These are phyloP conservation scores for Voacanga thouarsii DNA, from an alignment of 257 asterid genomes.

Conservation along the genomic window DNA sequence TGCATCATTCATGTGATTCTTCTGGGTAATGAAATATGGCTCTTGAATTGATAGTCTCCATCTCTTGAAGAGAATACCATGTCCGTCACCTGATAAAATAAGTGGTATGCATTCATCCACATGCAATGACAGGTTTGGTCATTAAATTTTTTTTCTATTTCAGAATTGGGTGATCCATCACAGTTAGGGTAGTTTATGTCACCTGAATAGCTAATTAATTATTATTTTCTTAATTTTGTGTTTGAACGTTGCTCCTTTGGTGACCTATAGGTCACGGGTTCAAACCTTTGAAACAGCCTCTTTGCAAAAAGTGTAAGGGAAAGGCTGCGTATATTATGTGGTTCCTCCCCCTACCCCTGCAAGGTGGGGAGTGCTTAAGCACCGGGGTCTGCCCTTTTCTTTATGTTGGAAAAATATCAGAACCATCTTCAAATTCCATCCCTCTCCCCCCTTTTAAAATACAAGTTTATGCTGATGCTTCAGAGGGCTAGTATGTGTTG, in stretches of 20 bases:
- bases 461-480: no score
- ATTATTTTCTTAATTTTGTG: neutral
- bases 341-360: no score
- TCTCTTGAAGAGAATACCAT: neutral
- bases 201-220: neutral
- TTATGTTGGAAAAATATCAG: neutral
- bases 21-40: slow-evolving; percentile 16
- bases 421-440: neutral
- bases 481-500: neutral
- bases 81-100: neutral
- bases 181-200: neutral
- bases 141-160: neutral
- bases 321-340: no score
- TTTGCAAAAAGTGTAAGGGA: no score
- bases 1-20: slow-evolving; percentile 21
- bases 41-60: slow-evolving; percentile 14
- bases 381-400: no score
- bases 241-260: no score
- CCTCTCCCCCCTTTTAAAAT: neutral
- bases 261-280: no score
- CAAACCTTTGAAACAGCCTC: no score
- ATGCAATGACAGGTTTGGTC: neutral
- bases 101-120: neutral
- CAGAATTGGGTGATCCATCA: neutral
- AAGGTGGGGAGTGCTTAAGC: no score